A percentile compares a stretch with the other conserved stretches of the same genome.
phyloP scores from a whole-genome alignment of 2,329 filamentous ascomycete genomes.

The Arthrobotrys megalospora region DNA sequence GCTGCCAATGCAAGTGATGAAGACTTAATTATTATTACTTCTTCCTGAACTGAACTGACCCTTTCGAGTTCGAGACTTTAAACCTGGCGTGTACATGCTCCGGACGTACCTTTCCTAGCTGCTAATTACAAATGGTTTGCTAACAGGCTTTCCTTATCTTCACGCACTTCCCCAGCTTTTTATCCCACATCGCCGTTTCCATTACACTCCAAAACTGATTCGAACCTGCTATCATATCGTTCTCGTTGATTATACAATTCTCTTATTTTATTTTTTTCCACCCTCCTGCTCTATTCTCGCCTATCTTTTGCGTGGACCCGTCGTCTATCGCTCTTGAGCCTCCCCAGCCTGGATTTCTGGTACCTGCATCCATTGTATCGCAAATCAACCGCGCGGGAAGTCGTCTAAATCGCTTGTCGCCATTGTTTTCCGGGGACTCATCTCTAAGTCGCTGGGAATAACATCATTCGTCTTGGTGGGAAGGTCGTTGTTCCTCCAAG shows the following conservation, averaged over 20 bases:
- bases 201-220: conserved; percentile 60
- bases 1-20: conserved; percentile 57
- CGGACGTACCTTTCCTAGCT: conserved; percentile 56
- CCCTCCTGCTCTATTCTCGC: conserved; percentile 45
- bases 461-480: conserved; percentile 19
- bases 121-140: conserved; percentile 61
- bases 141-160: conserved; percentile 61
- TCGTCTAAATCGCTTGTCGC: conserved; percentile 59
- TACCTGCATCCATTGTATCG: conserved; percentile 59
- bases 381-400: conserved; percentile 59
- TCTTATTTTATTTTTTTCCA: conserved; percentile 58
- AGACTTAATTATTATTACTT: conserved; percentile 13
- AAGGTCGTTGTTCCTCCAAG: conserved; percentile 1
- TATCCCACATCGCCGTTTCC: conserved; percentile 56
- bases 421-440: conserved; percentile 37
- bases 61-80: conserved; percentile 22
- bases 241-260: conserved; percentile 48
- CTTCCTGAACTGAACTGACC: conserved; percentile 27
- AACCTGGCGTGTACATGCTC: conserved; percentile 50
- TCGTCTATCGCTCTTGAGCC: conserved; percentile 59
- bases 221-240: conserved; percentile 52
- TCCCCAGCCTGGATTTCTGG: conserved; percentile 52
- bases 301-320: conserved; percentile 52
- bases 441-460: conserved; percentile 16
- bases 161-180: conserved; percentile 60